A percentile compares a stretch with the other conserved stretches of the same genome.
Evolutionary conservation across 1,139 yeast genomes (phyloP).

Genomic region (Saccharomyces hybrid): DNA sequence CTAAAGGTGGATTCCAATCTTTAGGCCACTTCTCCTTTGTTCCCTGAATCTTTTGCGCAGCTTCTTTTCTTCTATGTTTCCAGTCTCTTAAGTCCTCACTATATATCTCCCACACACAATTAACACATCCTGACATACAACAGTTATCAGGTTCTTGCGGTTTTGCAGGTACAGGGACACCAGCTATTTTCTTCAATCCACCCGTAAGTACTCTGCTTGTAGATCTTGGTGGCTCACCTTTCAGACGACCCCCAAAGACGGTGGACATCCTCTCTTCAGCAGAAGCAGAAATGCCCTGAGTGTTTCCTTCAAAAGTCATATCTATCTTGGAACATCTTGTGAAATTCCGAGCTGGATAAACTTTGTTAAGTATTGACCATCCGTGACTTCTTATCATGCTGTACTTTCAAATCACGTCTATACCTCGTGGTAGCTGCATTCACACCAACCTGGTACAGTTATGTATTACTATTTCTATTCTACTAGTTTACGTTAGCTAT

Average conservation of each 20-base stretch:
- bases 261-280: conserved; percentile 44
- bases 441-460: not conserved
- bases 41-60: conserved; percentile 47
- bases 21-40: conserved; percentile 68
- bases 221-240: conserved; percentile 46
- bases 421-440: not conserved
- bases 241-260: conserved; percentile 53
- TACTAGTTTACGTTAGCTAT: not conserved
- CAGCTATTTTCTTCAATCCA: conserved; percentile 51
- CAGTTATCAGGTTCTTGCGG: conserved; percentile 93
- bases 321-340: not conserved
- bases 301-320: conserved; percentile 44
- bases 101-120: conserved; percentile 93
- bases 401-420: not conserved
- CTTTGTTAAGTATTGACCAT: not conserved
- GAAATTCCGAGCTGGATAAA: not conserved
- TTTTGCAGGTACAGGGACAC: conserved; percentile 65
- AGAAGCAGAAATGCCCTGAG: conserved; percentile 34
- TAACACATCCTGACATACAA: conserved; percentile 94
- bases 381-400: not conserved
- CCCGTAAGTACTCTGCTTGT: conserved; percentile 42
- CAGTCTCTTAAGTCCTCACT: conserved; percentile 83
- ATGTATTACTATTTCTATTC: not conserved
- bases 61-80: conserved; percentile 53
- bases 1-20: conserved; percentile 68